Evolutionary conservation across 2,329 filamentous ascomycete species (phyloP), one percentile per base, ranked within the genome.

Genomic region (Ophiosphaerella korrae): DNA sequence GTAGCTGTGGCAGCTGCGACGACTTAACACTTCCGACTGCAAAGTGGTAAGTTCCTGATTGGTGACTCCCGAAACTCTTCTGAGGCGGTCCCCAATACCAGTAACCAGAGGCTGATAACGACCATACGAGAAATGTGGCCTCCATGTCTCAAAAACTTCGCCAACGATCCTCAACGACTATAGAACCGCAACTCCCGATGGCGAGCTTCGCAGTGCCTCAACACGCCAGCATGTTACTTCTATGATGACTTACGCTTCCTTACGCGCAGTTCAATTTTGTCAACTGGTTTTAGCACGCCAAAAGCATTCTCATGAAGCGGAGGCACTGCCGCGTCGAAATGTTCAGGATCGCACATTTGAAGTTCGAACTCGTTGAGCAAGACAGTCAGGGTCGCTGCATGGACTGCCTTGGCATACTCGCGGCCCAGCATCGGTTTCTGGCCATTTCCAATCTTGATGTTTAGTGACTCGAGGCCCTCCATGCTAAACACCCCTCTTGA

Each of bases 321-420:
- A 26, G 64, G 66, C 37, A 68, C 37, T 7, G 41, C 42, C n/a
- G 42, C 46, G 8, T 67, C 64, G 4, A 58, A 48, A 9, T 42
- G 39, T 1, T 64, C 64, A 1, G 47, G 29, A 36, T 70, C 67
- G 23, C 60, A 67, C 4, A 68, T 34, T 23, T 68, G 53, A 7
- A 68, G 38, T 21, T 71, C 66, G 16, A 66, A 71, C 26, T 67
- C 64, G 8, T 42, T 55, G 9, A 66, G 38, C 11, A 70, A 21
- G 3, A 70, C 57, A 5, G 55, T 55, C 4, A 68, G 35, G 7
- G 67, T 66, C 1, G 59, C 60, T 18, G 55, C 48, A 32, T 66
- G 58, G n/a, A 69, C 45, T 7, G 55, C 51, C 32, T 55, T 48
- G 7, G 54, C 31, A 16, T 66, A 62, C 7, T 52, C 45, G 8